These are phyloP conservation scores for Colletotrichum plurivorum DNA, from an alignment of 2,329 filamentous ascomycete species.

Conservation along the genomic window DNA sequence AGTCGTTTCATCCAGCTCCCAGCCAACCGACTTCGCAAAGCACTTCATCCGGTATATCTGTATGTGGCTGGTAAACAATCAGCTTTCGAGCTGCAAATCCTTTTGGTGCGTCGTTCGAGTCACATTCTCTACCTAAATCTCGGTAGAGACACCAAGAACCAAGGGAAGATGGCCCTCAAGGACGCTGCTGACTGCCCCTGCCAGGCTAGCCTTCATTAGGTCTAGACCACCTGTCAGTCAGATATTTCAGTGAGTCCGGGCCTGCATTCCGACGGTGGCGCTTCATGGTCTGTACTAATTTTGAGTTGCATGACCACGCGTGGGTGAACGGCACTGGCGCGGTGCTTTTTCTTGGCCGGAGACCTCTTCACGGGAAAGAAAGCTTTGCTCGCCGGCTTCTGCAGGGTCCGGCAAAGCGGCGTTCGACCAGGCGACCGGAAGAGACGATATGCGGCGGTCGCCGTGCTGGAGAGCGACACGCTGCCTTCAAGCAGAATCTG, in stretches of 20 bases:
- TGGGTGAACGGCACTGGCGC: constrained; percentile 4
- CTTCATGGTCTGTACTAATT: constrained; percentile 2
- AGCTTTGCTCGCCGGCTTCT: not conserved
- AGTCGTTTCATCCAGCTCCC: not conserved
- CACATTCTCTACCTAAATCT: constrained; percentile 17
- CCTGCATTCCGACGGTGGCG: constrained; percentile 31
- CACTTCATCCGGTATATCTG: too few species aligned
- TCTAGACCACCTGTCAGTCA: constrained; percentile 19
- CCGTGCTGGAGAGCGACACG: too few species aligned
- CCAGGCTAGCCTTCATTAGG: constrained; percentile 6
- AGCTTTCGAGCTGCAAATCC: too few species aligned
- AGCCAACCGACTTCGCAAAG: too few species aligned
- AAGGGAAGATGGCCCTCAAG: not conserved
- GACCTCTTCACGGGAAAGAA: not conserved
- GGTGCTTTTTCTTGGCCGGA: not conserved
- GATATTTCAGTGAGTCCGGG: constrained; percentile 16
- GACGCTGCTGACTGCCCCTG: not conserved
- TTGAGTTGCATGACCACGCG: constrained; percentile 17
- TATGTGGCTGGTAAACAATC: too few species aligned
- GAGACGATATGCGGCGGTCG: not conserved
- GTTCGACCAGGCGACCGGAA: not conserved
- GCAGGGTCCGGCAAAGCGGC: not conserved
- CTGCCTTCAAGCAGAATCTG: not conserved
- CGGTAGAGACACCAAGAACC: not conserved
- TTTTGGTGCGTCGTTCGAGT: not conserved